Conservation (phyloP, 2,329 filamentous ascomycete genomes). For the Penicillium fuscoglaucum region DNA sequence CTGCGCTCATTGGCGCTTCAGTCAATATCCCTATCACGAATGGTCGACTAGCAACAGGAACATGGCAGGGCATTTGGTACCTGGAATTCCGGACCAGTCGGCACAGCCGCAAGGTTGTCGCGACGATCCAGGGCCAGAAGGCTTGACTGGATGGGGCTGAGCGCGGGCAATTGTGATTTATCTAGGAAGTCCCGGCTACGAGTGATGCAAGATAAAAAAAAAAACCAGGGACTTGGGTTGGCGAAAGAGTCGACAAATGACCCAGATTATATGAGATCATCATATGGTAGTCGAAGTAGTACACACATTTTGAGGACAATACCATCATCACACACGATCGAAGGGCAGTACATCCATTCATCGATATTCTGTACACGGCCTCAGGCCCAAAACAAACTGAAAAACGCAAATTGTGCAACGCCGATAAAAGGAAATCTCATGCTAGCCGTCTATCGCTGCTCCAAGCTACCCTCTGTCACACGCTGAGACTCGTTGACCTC, state of each 20-base stretch:
- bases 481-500: slow-evolving; percentile 60
- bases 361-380: slow-evolving; percentile 41
- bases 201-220: neutral
- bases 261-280: slow-evolving; percentile 4
- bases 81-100: slow-evolving; percentile 78
- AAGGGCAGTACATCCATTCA: slow-evolving; percentile 32
- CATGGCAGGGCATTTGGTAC: slow-evolving; percentile 79
- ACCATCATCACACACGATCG: slow-evolving; percentile 13
- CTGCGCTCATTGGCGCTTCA: slow-evolving; percentile 81
- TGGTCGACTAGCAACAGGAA: slow-evolving; percentile 69
- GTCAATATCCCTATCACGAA: slow-evolving; percentile 89
- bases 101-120: slow-evolving; percentile 79
- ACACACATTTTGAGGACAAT: slow-evolving; percentile 11
- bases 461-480: slow-evolving; percentile 59
- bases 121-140: slow-evolving; percentile 90
- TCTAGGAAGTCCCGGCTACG: neutral
- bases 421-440: slow-evolving; percentile 36
- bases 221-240: neutral
- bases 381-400: slow-evolving; percentile 29
- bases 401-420: slow-evolving; percentile 37
- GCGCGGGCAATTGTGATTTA: slow-evolving; percentile 21
- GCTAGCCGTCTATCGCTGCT: slow-evolving; percentile 55
- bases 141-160: slow-evolving; percentile 26
- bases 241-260: slow-evolving; percentile 5
- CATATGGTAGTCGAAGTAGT: slow-evolving; percentile 6